Evolutionary conservation across 2,329 filamentous ascomycete species (phyloP).

Genomic region (Remersonia thermophila): DNA sequence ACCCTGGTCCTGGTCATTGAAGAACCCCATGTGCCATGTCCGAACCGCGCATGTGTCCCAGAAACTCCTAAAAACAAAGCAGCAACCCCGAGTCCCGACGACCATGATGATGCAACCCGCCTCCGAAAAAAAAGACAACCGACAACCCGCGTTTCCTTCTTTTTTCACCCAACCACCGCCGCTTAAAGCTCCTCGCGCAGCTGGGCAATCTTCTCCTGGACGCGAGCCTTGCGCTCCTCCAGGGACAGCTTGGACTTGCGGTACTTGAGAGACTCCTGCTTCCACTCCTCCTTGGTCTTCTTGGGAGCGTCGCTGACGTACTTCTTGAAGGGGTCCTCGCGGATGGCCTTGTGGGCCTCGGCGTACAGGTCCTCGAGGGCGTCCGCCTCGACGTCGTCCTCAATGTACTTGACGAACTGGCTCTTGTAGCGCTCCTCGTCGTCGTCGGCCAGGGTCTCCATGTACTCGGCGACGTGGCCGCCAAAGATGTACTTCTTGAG

Average conservation of each 20-base stretch:
- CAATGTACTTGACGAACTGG: constrained; percentile 96
- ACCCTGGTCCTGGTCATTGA: constrained; percentile 19
- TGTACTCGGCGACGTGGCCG: constrained; percentile 98
- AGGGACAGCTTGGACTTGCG: constrained; percentile 63
- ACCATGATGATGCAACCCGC: constrained; percentile 1
- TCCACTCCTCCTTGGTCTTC: constrained; percentile 97
- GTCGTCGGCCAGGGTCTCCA: constrained; percentile 98
- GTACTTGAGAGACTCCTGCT: constrained; percentile 90
- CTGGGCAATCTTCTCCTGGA: constrained; percentile 86
- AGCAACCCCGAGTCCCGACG: constrained; percentile 13
- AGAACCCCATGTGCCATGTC: constrained; percentile 6
- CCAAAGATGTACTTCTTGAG: constrained; percentile 99
- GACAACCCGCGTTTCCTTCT: no score
- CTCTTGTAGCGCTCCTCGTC: constrained; percentile 99
- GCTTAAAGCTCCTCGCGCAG: constrained; percentile 42
- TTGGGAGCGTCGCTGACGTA: constrained; percentile 58
- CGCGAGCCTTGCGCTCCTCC: constrained; percentile 68
- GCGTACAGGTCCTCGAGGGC: constrained; percentile 93
- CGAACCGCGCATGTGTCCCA: constrained; percentile 8
- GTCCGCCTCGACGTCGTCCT: constrained; percentile 92
- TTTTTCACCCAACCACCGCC: background rate
- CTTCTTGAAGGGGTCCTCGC: constrained; percentile 97
- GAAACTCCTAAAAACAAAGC: constrained; percentile 18
- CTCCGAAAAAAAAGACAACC: constrained; percentile 11
- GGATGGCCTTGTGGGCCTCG: constrained; percentile 92